These are phyloP conservation scores for Cerrena zonata DNA, from an alignment of 1,284 basidiomycete genomes.

Conservation along the genomic window DNA sequence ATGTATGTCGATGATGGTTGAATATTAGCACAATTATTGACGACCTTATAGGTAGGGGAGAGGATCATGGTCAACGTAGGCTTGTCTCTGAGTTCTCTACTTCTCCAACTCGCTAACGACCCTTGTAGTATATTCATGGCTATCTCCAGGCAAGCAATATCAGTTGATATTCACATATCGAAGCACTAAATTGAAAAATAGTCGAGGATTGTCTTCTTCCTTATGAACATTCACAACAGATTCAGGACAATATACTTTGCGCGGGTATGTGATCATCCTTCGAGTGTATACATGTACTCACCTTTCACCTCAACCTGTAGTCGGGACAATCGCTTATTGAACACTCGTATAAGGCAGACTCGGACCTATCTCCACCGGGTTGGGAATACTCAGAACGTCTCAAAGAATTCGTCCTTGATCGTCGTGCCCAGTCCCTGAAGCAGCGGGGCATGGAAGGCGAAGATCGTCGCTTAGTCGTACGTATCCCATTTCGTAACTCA, in stretches of 20 bases:
- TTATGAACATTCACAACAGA: slow-evolving; percentile 96
- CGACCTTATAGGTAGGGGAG: slow-evolving; percentile 68
- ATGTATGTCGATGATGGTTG: slow-evolving; percentile 44
- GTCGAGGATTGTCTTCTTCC: slow-evolving; percentile 90
- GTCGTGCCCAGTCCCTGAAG: slow-evolving; percentile 64
- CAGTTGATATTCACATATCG: not conserved
- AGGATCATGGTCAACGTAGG: slow-evolving; percentile 86
- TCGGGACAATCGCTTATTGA: slow-evolving; percentile 95
- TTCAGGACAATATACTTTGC: slow-evolving; percentile 91
- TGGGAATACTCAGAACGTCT: slow-evolving; percentile 90
- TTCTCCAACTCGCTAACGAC: too few species aligned
- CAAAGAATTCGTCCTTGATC: slow-evolving; percentile 79
- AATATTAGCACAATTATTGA: not conserved
- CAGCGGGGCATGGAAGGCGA: slow-evolving; percentile 59
- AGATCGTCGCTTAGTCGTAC: slow-evolving; percentile 70
- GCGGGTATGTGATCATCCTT: slow-evolving; percentile 47
- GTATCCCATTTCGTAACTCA: slow-evolving; percentile 24
- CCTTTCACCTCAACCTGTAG: slow-evolving; percentile 30
- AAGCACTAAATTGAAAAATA: slow-evolving; percentile 30
- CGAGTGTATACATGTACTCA: not conserved
- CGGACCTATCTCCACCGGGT: slow-evolving; percentile 89
- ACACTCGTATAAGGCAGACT: slow-evolving; percentile 97
- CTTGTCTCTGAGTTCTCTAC: too few species aligned
- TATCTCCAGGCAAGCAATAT: slow-evolving; percentile 61
- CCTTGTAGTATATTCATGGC: slow-evolving; percentile 82